phyloP scores from a whole-genome alignment of 352 stramenopile species.

The Peronospora destructor region DNA sequence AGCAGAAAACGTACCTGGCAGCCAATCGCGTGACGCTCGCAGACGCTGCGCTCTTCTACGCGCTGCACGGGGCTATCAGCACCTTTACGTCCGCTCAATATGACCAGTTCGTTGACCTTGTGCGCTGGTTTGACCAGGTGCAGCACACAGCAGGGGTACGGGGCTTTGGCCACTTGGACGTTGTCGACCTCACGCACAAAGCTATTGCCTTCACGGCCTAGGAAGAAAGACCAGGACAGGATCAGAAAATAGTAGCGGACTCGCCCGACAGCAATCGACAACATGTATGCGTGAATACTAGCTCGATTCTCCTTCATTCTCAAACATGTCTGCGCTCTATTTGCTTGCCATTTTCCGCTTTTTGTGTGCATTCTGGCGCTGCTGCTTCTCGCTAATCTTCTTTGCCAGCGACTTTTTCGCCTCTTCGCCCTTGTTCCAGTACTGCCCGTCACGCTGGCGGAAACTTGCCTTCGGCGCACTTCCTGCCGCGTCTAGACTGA shows the following conservation, averaged over 20 bases:
- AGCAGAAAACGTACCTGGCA: constrained; percentile 57
- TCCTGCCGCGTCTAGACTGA: constrained; percentile 87
- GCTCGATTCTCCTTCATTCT: constrained; percentile 21
- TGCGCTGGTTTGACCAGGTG: constrained; percentile 83
- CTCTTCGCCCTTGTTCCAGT: constrained; percentile 86
- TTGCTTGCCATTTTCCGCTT: constrained; percentile 40
- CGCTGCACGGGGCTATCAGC: constrained; percentile 36
- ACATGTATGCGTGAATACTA: constrained; percentile 16
- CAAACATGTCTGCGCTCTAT: constrained; percentile 8
- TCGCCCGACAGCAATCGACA: background rate
- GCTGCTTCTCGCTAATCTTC: constrained; percentile 59
- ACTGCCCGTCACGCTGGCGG: constrained; percentile 72
- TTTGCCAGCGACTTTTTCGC: constrained; percentile 76
- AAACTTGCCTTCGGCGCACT: constrained; percentile 90
- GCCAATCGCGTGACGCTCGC: constrained; percentile 70
- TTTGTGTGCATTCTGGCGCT: constrained; percentile 40
- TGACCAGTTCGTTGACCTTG: constrained; percentile 46
- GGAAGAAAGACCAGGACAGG: constrained; percentile 23
- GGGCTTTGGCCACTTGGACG: constrained; percentile 67
- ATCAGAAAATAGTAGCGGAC: background rate
- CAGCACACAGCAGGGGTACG: constrained; percentile 78
- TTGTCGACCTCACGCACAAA: constrained; percentile 45
- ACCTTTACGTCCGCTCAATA: constrained; percentile 36
- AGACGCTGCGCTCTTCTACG: constrained; percentile 72
- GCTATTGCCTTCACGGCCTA: constrained; percentile 63